Evolutionary conservation across 192 early-diverging fungal genomes (phyloP).

Genomic region (Backusella morwellensis): DNA sequence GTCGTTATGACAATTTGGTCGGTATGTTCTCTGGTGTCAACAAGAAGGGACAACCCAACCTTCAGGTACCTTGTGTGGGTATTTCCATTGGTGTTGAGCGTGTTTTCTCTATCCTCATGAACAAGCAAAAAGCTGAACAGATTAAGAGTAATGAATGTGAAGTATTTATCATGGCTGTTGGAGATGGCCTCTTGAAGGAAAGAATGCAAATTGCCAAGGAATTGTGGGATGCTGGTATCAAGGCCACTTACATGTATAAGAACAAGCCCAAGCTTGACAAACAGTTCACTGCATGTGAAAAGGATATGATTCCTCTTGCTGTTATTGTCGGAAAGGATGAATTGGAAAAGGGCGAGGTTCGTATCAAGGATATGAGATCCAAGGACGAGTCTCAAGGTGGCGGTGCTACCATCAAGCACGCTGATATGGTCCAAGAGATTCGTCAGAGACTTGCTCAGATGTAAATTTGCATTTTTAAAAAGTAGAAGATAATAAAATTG

Average conservation of each 20-base stretch:
- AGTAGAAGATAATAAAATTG: neutral
- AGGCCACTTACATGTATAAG: constrained; percentile 92
- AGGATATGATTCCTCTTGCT: constrained; percentile 84
- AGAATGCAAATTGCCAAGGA: constrained; percentile 84
- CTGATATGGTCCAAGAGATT: constrained; percentile 64
- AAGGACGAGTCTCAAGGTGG: constrained; percentile 56
- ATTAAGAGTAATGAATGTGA: constrained; percentile 78
- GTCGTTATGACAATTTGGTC: constrained; percentile 96
- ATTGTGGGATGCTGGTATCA: constrained; percentile 91
- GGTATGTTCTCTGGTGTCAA: constrained; percentile 86
- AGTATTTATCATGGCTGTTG: constrained; percentile 84
- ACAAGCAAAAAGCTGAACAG: constrained; percentile 53
- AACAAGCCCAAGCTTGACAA: constrained; percentile 76
- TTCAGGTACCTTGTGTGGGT: constrained; percentile 93
- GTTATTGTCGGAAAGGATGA: constrained; percentile 88
- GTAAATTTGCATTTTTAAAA: constrained; percentile 6
- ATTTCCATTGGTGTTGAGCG: constrained; percentile 96
- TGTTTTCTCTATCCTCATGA: constrained; percentile 82
- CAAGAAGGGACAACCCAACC: constrained; percentile 54
- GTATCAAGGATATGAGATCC: constrained; percentile 81
- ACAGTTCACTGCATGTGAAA: constrained; percentile 82
- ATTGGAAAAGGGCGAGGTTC: constrained; percentile 74
- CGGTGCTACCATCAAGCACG: constrained; percentile 53
- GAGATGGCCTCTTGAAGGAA: constrained; percentile 82
- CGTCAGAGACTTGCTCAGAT: constrained; percentile 25